phyloP scores from a whole-genome alignment of 2,329 filamentous ascomycete genomes.

The Penicillium sp. region DNA sequence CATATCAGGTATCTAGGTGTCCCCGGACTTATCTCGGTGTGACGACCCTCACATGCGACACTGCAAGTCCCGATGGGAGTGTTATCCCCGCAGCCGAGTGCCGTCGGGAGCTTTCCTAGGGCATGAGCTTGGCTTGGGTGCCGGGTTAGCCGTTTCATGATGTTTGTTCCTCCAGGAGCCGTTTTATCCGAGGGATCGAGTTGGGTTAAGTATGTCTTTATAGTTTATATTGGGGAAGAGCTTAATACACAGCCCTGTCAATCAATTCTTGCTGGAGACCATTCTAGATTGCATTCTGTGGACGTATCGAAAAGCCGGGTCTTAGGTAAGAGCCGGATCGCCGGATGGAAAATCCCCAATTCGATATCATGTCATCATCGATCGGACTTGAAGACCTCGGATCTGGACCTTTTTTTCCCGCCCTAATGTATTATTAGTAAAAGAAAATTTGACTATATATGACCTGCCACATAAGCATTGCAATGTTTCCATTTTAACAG shows the following conservation, averaged over 20 bases:
- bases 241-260: too few species aligned
- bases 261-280: too few species aligned
- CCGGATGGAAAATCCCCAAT: conserved; percentile 17
- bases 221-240: too few species aligned
- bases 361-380: conserved; percentile 27
- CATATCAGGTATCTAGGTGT: not conserved
- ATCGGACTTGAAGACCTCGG: conserved; percentile 6
- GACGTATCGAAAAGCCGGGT: too few species aligned
- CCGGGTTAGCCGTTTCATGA: not conserved
- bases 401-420: not conserved
- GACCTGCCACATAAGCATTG: not conserved
- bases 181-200: not conserved
- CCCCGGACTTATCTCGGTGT: not conserved
- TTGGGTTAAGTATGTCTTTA: too few species aligned
- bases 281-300: not conserved
- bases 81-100: conserved; percentile 5
- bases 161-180: not conserved
- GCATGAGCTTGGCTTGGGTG: not conserved
- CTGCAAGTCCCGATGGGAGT: not conserved
- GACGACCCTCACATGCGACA: not conserved
- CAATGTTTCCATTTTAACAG: not conserved
- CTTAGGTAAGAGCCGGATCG: conserved; percentile 14
- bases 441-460: not conserved
- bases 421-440: not conserved
- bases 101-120: not conserved